Base-by-base conservation (phyloP, 805 yeast species). In the Ogataea naganishii region DNA sequence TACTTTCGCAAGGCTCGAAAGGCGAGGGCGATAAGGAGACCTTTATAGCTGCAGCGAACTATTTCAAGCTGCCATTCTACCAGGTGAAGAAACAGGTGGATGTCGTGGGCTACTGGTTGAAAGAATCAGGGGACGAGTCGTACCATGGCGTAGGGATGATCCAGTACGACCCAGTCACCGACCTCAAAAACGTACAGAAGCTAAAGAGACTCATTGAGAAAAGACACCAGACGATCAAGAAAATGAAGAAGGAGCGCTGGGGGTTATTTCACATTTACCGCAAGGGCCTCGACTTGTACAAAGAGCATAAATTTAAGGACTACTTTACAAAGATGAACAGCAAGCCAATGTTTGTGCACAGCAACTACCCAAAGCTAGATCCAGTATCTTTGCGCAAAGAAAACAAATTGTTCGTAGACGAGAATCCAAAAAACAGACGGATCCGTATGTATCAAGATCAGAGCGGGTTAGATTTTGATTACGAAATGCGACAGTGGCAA, bases 1-100 rank as follows among this genome's bases (percentile, higher is more conserved):
- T 69, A 13, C 53, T 69, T 27, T 59, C 70, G 0, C 63, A 66
- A 46, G 74, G 74, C 39, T 50, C 54, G 5, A 31, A 36, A 17
- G 78, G 78, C 9, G 75, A 72, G 47, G 78, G 78, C 20, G 78
- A 72, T 41, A 72, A 72, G 40, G 78, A 72, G 36, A 72, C 78
- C 2, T 72, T 72, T 40, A 51, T 63, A 38, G 75, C 76, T 0
- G 75, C 75, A 5, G 66, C 74, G 6, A 50, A 54, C 11, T 68
- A 60, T 11, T 56, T 60, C 23, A 47, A 51, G 8, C 53, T 63
- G 31, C 56, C 60, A 1, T 68, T 53, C 31, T 71, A 71, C 44
- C 75, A 69, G 42, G 73, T 72, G 14, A 60, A 64, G 19, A 63
- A 56, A 40, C 64, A 63, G 28, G 60, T 70, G 29, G 61, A 60